Conservation (phyloP, 257 asterid genomes). For the Leptodermis oblonga region DNA sequence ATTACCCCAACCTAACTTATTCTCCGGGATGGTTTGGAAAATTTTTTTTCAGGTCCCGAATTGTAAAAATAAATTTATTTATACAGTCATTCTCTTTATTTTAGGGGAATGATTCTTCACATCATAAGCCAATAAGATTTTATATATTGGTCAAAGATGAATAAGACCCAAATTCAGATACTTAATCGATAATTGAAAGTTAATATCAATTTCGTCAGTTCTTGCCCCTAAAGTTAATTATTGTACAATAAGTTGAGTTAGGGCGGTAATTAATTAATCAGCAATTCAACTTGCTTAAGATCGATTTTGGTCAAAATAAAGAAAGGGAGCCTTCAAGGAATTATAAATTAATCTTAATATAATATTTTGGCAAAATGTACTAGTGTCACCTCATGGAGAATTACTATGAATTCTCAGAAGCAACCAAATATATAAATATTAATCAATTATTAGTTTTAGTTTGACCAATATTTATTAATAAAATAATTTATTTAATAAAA, state of each 20-base stretch:
- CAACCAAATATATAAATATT: not conserved
- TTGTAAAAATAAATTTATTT: too few relatives aligned
- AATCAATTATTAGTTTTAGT: not conserved
- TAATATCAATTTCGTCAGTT: not conserved
- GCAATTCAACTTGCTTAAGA: not conserved
- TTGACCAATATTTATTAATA: constrained; percentile 4
- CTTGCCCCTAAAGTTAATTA: not conserved
- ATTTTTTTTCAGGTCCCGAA: too few relatives aligned
- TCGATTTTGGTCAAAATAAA: not conserved
- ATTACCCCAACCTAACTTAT: too few relatives aligned
- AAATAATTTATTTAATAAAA: too few relatives aligned
- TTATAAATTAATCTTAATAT: not conserved
- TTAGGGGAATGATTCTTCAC: too few relatives aligned
- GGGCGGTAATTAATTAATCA: not conserved
- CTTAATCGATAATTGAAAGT: too few relatives aligned
- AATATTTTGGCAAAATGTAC: not conserved
- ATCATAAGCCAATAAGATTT: too few relatives aligned
- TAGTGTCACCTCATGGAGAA: not conserved
- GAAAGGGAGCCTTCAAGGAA: not conserved
- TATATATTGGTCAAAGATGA: too few relatives aligned
- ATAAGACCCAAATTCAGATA: too few relatives aligned
- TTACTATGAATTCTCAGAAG: not conserved
- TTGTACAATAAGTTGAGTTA: not conserved
- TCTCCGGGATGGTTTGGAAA: too few relatives aligned
- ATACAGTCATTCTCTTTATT: too few relatives aligned